Conservation (phyloP, 306 rosid species). For the Senna siamea region DNA sequence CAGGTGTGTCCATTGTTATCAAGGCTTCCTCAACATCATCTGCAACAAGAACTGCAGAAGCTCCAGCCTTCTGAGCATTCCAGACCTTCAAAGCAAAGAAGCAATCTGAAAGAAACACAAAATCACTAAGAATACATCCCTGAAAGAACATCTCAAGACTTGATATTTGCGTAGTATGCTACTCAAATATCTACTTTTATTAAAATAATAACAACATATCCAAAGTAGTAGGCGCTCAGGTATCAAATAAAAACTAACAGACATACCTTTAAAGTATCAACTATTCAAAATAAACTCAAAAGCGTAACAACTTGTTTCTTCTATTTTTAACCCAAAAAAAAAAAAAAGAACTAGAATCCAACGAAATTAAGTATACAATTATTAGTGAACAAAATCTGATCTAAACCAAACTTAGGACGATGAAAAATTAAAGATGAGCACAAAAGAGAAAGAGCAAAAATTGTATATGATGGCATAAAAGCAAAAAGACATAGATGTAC, state of each 20-base stretch:
- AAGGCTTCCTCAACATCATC: conserved; percentile 81
- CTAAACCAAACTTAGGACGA: not conserved
- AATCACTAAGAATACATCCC: conserved; percentile 11
- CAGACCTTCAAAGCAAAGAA: conserved; percentile 97
- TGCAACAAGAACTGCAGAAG: conserved; percentile 98
- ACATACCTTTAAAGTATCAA: conserved; percentile 2
- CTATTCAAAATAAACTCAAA: conserved; percentile 25
- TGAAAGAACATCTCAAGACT: conserved; percentile 10
- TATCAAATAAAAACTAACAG: conserved; percentile 13
- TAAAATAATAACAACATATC: not conserved
- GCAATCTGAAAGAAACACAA: conserved; percentile 69
- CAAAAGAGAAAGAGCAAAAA: not conserved
- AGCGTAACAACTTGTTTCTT: not conserved
- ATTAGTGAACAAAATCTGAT: conserved; percentile 2
- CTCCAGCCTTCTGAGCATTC: conserved; percentile 99
- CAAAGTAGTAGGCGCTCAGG: not conserved
- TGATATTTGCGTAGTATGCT: not conserved
- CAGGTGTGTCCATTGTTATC: conserved; percentile 97
- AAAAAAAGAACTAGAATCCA: not conserved
- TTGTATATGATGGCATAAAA: not conserved
- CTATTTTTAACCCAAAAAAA: not conserved
- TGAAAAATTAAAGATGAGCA: not conserved
- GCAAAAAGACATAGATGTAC: not conserved
- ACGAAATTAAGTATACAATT: not conserved
- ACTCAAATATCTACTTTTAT: no score